Conservation (phyloP, 208 protist species). For the Crithidia expoeki region DNA sequence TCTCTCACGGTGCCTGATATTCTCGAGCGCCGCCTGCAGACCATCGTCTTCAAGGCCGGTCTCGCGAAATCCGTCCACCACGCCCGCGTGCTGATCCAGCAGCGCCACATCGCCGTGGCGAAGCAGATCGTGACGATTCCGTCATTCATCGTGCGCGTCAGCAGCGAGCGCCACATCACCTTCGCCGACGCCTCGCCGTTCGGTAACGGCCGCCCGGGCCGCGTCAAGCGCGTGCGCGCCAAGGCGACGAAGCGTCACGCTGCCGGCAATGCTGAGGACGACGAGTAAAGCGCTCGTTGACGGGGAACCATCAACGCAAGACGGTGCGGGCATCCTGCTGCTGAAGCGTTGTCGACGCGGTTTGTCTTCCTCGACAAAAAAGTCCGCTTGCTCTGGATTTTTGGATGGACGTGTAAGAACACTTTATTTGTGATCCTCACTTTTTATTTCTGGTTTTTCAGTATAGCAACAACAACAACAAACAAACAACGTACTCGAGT, state of each 20-base stretch:
- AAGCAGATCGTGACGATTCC: constrained; percentile 99
- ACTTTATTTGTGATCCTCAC: constrained; percentile 1
- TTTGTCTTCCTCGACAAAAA: no score
- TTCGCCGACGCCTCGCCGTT: constrained; percentile 97
- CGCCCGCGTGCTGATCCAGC: constrained; percentile 98
- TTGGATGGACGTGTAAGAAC: constrained; percentile 1
- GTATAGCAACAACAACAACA: background rate
- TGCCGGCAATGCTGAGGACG: constrained; percentile 58
- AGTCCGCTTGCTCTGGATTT: no score
- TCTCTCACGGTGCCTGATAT: constrained; percentile 99
- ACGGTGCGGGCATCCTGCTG: no score
- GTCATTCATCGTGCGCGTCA: constrained; percentile 99
- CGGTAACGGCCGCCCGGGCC: constrained; percentile 95
- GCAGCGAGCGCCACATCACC: constrained; percentile 99
- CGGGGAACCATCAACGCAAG: background rate
- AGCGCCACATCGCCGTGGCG: constrained; percentile 99
- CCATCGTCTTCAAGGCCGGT: constrained; percentile 98
- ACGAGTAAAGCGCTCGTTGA: constrained; percentile 43
- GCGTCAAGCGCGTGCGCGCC: constrained; percentile 94
- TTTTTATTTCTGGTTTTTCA: constrained; percentile 15
- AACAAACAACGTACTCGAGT: background rate
- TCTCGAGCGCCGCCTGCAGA: constrained; percentile 99
- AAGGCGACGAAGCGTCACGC: constrained; percentile 79
- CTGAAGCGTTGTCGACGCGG: no score
- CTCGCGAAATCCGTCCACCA: constrained; percentile 99